A percentile compares a stretch with the other conserved stretches of the same genome.
phyloP scores from a whole-genome alignment of 2,329 filamentous ascomycete species.

The Trichoderma atroviride region DNA sequence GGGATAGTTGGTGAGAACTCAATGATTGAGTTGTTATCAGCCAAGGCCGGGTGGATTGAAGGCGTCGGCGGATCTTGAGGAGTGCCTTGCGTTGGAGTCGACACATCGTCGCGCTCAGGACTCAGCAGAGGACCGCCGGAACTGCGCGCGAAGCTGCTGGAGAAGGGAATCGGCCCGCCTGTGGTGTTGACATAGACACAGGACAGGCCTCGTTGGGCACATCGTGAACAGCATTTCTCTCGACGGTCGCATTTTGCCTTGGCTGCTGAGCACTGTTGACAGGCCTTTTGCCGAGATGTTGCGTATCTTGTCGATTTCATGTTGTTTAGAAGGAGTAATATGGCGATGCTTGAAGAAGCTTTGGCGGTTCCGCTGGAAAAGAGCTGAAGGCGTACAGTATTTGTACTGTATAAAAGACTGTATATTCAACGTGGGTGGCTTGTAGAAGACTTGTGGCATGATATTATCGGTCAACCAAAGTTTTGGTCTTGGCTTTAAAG shows the following conservation, averaged over 20 bases:
- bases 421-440: neutral
- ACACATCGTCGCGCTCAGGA: conserved; percentile 16
- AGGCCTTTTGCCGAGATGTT: conserved; percentile 19
- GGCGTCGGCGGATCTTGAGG: conserved; percentile 7
- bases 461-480: neutral
- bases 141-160: conserved; percentile 1
- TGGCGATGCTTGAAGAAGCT: neutral
- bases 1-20: neutral
- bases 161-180: neutral
- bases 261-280: conserved; percentile 15
- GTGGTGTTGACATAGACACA: neutral
- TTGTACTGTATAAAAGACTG: neutral
- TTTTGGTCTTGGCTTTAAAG: neutral
- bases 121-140: conserved; percentile 3
- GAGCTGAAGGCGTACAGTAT: neutral
- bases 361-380: neutral
- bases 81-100: neutral
- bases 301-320: conserved; percentile 16
- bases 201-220: neutral
- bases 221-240: conserved; percentile 12
- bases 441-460: no score
- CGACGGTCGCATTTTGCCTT: conserved; percentile 20
- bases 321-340: neutral
- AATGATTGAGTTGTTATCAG: neutral
- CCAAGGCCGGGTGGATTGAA: neutral